Base-by-base conservation (phyloP, 257 asterid genomes). In the Gentiana straminea region DNA sequence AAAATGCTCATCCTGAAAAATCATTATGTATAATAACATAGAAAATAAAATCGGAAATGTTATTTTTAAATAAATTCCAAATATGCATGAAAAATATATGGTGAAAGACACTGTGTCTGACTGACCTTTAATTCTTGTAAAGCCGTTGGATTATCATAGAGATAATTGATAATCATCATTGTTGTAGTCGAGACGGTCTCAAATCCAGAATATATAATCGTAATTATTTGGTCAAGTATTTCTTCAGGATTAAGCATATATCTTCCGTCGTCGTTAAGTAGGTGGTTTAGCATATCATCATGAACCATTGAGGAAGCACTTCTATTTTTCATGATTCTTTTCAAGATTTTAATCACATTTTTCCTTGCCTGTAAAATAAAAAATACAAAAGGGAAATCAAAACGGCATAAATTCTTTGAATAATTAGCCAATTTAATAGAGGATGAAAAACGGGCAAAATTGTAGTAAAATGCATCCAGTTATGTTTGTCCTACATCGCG, bases 81-180 rank as follows among this genome's bases (percentile, higher is more conserved):
- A 2, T 39, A 7, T 4, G 44, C 44, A 0, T 3, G 4, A 39
- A 7, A 39, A 4, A 24, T 24, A n/a, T n/a, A 24, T 24, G 24
- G 24, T 24, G 48, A 33, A 37, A 34, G 11, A n/a, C 44, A 39
- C 34, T 36, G 8, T 49, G 47, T 24, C 1, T 55, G 8, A 1
- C 35, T 51, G 24, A 91, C 98, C 81, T 84, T 84, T 34, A 91
- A 53, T 71, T 87, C 86, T 65, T 91, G 79, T 47, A 91, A 84
- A 54, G 80, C 95, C 63, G 72, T 68, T 2, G 98, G 98, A 77
- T 86, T 92, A 73, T 84, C 96, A 67, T 81, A 87, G 48, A 91
- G 94, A 67, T 83, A 91, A 73, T 87, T 91, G 54, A 91, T 71
- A 57, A 94, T 95, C 96, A 91, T 87, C 98, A 91, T 91, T 37